Evolutionary conservation across 208 protist species (phyloP).

Genomic region (Phytomonas francai): DNA sequence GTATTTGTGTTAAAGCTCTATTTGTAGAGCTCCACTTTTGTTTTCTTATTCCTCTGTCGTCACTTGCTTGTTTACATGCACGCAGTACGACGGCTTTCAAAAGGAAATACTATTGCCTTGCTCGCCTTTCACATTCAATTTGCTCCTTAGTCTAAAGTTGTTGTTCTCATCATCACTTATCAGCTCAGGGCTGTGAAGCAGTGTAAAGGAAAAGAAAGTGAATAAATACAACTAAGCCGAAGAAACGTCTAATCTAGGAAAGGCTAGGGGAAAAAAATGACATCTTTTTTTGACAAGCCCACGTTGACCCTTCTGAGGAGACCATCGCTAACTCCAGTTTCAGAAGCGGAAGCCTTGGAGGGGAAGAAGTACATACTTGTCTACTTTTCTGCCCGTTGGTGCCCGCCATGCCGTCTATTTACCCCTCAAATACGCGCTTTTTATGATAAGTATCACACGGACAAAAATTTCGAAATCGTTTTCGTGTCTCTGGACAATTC

Average conservation of each 20-base stretch:
- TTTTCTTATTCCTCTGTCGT: conserved; percentile 4
- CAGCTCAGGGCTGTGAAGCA: neutral
- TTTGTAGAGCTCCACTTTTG: neutral
- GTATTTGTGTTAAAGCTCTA: neutral
- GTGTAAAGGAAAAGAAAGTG: neutral
- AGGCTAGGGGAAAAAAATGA: conserved; percentile 3
- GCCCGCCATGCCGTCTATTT: conserved; percentile 78
- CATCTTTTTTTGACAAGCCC: conserved; percentile 5
- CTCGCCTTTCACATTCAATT: neutral
- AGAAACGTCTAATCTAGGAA: conserved; percentile 1
- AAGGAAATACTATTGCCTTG: neutral
- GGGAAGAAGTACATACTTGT: conserved; percentile 26
- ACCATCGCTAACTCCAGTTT: conserved; percentile 1
- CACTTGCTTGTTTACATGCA: neutral
- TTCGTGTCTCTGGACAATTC: conserved; percentile 40
- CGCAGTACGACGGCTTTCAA: too few relatives aligned
- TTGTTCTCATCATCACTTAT: neutral
- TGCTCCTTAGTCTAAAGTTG: neutral
- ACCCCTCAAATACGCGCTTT: conserved; percentile 65
- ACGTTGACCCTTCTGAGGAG: conserved; percentile 6
- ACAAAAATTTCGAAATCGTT: conserved; percentile 54
- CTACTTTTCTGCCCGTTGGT: conserved; percentile 87
- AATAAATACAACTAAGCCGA: conserved; percentile 1
- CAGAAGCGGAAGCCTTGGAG: neutral
- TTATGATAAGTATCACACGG: conserved; percentile 30